These are phyloP conservation scores for Phaeotremella fagi DNA, from an alignment of 768 basidiomycete species.

Conservation along the genomic window DNA sequence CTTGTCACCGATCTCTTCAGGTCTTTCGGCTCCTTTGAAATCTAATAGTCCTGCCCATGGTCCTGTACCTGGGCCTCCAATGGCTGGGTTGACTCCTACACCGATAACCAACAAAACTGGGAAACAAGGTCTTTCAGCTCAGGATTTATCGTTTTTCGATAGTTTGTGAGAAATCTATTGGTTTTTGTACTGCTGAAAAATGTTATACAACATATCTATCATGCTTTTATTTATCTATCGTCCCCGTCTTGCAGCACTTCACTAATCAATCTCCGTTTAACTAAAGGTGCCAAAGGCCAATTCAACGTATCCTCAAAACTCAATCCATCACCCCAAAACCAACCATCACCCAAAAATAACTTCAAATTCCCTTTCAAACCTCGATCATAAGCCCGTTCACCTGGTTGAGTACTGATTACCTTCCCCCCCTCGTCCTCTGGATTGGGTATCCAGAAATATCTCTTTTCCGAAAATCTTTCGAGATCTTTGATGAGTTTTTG, in stretches of 20 bases:
- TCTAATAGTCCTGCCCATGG: not conserved
- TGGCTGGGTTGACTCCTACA: too few species aligned
- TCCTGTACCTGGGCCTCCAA: not conserved
- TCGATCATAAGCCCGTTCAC: slow-evolving; percentile 31
- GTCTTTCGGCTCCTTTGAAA: not conserved
- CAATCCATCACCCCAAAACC: slow-evolving; percentile 27
- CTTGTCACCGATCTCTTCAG: not conserved
- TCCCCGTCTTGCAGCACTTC: not conserved
- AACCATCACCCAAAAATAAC: slow-evolving; percentile 28
- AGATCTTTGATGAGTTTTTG: not conserved
- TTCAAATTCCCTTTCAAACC: slow-evolving; percentile 26
- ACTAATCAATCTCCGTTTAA: slow-evolving; percentile 6
- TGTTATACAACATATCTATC: not conserved
- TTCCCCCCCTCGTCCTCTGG: slow-evolving; percentile 5
- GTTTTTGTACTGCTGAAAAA: too few species aligned
- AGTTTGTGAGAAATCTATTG: slow-evolving; percentile 53
- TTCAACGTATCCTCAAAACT: slow-evolving; percentile 14
- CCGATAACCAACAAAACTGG: slow-evolving; percentile 17
- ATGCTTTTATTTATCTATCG: not conserved
- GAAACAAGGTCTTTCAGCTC: slow-evolving; percentile 66
- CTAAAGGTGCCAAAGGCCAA: slow-evolving; percentile 27
- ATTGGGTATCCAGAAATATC: slow-evolving; percentile 24
- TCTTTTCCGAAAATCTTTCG: slow-evolving; percentile 7
- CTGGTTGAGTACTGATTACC: slow-evolving; percentile 12
- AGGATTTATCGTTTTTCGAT: slow-evolving; percentile 84